phyloP scores from a whole-genome alignment of 2,329 filamentous ascomycete species.

The Dendryphion nanum region DNA sequence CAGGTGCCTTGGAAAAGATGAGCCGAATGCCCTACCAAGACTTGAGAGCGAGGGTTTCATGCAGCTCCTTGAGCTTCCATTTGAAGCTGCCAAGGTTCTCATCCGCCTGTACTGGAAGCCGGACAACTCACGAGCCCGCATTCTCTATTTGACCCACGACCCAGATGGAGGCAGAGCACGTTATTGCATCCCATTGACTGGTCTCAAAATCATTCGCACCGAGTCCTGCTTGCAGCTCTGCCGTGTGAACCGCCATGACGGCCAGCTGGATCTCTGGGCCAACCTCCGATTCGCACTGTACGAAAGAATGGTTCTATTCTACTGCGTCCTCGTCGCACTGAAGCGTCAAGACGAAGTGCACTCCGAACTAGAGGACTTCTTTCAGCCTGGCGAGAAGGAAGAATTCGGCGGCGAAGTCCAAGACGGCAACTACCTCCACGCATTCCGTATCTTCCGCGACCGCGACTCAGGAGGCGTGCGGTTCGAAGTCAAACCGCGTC shows the following conservation, averaged over 20 bases:
- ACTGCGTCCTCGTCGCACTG: conserved; percentile 56
- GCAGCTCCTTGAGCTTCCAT: conserved; percentile 43
- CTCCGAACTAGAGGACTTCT: conserved; percentile 48
- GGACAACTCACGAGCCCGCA: conserved; percentile 52
- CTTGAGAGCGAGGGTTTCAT: conserved; percentile 41
- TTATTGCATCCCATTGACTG: conserved; percentile 52
- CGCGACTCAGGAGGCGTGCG: conserved; percentile 51
- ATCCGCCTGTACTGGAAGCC: conserved; percentile 54
- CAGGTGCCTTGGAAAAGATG: conserved; percentile 35
- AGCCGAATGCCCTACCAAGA: conserved; percentile 32
- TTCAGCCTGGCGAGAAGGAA: conserved; percentile 45
- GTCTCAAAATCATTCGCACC: conserved; percentile 43
- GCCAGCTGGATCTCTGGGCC: conserved; percentile 51
- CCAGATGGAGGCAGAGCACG: conserved; percentile 38
- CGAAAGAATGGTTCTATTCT: conserved; percentile 59
- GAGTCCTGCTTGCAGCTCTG: conserved; percentile 43
- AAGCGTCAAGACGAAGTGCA: conserved; percentile 54
- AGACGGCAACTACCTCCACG: conserved; percentile 53
- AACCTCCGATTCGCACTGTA: conserved; percentile 55
- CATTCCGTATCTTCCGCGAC: conserved; percentile 56
- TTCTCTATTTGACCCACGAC: conserved; percentile 52
- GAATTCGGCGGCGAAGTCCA: conserved; percentile 53
- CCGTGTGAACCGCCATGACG: conserved; percentile 39
- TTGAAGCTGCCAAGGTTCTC: conserved; percentile 48
- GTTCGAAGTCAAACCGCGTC: conserved; percentile 56